Base-by-base conservation (phyloP, 2,329 filamentous ascomycete species). In the Camptophora hylomeconis region DNA sequence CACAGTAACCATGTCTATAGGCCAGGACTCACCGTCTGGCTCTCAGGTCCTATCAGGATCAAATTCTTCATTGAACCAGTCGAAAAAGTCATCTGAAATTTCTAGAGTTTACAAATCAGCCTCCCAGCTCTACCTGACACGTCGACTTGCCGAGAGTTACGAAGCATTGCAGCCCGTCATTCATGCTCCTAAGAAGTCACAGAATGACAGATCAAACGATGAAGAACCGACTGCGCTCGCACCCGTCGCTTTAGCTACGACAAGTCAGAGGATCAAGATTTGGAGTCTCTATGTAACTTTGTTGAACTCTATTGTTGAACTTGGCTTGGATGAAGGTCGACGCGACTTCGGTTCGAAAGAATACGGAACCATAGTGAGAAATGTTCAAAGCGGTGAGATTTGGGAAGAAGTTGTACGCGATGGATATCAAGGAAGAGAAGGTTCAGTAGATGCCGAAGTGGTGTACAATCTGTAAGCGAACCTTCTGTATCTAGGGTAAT, bases 251-350 rank as follows among this genome's bases (percentile, higher is more conserved):
- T 72, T 68, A 39, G 83, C 83, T 30, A 86, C 80, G 22, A 73
- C 79, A 41, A 80, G 76, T 17, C 89, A 82, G 33, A 68, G 86
- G 41, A 79, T 93, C 53, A 98, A 95, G 57, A 79, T 95, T 39
- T 98, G 89, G 89, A 93, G 84, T 54, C 67, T 98, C 46, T 98
- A 95, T 52, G 69, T 95, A 41, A 93, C 86, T 11, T 78, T 94
- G 28, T 65, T 95, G 38, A 93, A 94, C 58, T 80, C 83, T 20
- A 79, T 94, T 39, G 65, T 92, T 19, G 87, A 95, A 48, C 65
- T 95, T 49, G 83, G 84, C 32, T 67, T 80, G 2, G 82, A 93
- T 42, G 86, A 94, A 53, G 89, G 87, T 27, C 93, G 89, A 60
- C 72, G 77, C 28, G 70, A 77, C 8, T 92, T 95, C 58, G 89